Base-by-base conservation (phyloP, 2,329 filamentous ascomycete species). In the Apiospora hydei region DNA sequence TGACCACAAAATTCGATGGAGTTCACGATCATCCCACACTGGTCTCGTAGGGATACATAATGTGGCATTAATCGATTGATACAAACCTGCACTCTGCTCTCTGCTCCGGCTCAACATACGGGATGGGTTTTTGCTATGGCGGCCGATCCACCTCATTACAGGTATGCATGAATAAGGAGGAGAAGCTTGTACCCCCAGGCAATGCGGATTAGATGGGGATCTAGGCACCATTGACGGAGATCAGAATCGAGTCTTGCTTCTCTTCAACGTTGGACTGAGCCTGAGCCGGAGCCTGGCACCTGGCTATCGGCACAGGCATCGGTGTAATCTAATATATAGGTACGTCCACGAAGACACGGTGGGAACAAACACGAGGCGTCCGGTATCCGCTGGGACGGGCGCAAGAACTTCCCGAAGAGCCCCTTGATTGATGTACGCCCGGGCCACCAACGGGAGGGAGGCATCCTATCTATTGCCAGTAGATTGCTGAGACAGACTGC, bases 361-460 rank as follows among this genome's bases (percentile, higher is more conserved):
- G 46, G 46, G n/a, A 51, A 51, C n/a, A 51, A 26, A 24, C n/a
- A 41, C 57, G 34, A 41, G 10, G 57, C 34, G 57, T 21, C 34
- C 57, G 57, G 57, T 24, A 64, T 64, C 57, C 57, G 57, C 57
- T 64, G 57, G 57, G 34, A 16, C 34, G 34, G 34, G 34, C 34
- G 34, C 57, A n/a, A 64, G 8, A 21, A 41, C 34, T 21, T 64
- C 30, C 57, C 34, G 57, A 64, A 41, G 57, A 64, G n/a, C 57
- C 57, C 57, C 18, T 64, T 64, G 34, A 14, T 64, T 34, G 57
- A 64, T 64, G 57, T 64, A 64, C 57, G 57, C 57, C 57, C 57
- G 30, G 24, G 34, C 57, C 57, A 38, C n/a, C 57, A 64, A 64
- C 34, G 26, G 57, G 34, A 64, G 57, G 57, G 57, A 64, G 57